phyloP scores from a whole-genome alignment of 1,284 basidiomycete species.

The Singerocomus inundabilis region DNA sequence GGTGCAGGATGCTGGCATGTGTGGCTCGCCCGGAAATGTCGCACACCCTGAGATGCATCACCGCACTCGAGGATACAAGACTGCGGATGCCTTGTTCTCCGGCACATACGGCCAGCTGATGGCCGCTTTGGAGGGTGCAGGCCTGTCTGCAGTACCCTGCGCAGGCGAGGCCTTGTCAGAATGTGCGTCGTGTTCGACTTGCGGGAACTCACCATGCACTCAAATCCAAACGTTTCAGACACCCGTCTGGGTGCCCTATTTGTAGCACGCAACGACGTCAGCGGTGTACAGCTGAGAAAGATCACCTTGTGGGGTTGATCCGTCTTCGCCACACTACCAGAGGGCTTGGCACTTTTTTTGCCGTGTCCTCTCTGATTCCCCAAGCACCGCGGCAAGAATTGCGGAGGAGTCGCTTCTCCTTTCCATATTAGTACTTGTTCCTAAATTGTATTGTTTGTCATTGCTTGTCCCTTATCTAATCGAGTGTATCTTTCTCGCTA shows the following conservation, averaged over 20 bases:
- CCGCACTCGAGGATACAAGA: slow-evolving; percentile 21
- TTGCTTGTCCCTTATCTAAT: slow-evolving; percentile 9
- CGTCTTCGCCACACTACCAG: not conserved
- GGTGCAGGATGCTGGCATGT: slow-evolving; percentile 49
- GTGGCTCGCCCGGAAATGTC: slow-evolving; percentile 31
- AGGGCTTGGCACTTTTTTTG: too few relatives aligned
- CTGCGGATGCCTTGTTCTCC: slow-evolving; percentile 38
- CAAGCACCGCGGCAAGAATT: too few relatives aligned
- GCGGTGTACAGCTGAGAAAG: slow-evolving; percentile 42
- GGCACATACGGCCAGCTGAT: slow-evolving; percentile 52
- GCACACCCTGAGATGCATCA: slow-evolving; percentile 16
- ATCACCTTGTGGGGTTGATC: slow-evolving; percentile 47
- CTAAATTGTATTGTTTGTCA: not conserved
- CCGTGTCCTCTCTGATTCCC: too few relatives aligned
- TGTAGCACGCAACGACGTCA: slow-evolving; percentile 35
- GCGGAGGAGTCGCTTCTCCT: not conserved
- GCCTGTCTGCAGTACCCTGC: slow-evolving; percentile 42
- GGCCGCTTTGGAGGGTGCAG: slow-evolving; percentile 42
- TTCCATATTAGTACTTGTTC: not conserved
- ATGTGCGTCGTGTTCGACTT: slow-evolving; percentile 31
- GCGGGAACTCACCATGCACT: not conserved
- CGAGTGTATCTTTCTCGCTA: not conserved
- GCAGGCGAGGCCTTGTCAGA: slow-evolving; percentile 36
- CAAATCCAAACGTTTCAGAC: slow-evolving; percentile 27
- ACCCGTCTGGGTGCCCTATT: slow-evolving; percentile 48